phyloP scores from a whole-genome alignment of 495 filamentous ascomycete genomes.

The Sordaria brevicollis region DNA sequence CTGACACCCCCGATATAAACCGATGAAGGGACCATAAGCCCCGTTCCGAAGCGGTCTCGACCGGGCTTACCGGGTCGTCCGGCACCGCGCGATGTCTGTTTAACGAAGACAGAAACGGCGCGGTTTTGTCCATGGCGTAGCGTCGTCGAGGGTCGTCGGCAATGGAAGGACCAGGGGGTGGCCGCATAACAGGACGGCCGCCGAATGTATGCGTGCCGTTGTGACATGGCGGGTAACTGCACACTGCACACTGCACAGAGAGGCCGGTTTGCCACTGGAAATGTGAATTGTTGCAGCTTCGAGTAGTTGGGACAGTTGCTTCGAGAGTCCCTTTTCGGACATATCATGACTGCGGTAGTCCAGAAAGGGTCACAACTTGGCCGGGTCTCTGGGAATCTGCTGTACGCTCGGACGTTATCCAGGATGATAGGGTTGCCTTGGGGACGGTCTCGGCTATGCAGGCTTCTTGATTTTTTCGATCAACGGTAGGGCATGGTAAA shows the following conservation, averaged over 20 bases:
- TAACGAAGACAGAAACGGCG: neutral
- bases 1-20: neutral
- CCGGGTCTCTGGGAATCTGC: neutral
- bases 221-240: neutral
- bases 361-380: neutral
- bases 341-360: neutral
- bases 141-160: neutral
- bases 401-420: neutral
- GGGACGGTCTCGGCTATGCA: neutral
- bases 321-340: neutral
- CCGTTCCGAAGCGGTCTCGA: neutral
- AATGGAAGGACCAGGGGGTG: neutral
- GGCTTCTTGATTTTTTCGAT: neutral
- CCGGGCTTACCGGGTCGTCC: neutral
- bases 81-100: neutral
- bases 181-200: neutral
- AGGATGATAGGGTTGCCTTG: neutral
- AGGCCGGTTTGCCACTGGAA: neutral
- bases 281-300: neutral
- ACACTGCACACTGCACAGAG: neutral
- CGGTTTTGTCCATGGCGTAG: neutral
- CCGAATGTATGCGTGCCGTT: neutral
- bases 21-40: neutral
- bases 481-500: neutral
- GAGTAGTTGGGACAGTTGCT: neutral